Evolutionary conservation across 495 filamentous ascomycete genomes (phyloP), one percentile per base, ranked within the genome.

Genomic region (Aspergillus diversus): DNA sequence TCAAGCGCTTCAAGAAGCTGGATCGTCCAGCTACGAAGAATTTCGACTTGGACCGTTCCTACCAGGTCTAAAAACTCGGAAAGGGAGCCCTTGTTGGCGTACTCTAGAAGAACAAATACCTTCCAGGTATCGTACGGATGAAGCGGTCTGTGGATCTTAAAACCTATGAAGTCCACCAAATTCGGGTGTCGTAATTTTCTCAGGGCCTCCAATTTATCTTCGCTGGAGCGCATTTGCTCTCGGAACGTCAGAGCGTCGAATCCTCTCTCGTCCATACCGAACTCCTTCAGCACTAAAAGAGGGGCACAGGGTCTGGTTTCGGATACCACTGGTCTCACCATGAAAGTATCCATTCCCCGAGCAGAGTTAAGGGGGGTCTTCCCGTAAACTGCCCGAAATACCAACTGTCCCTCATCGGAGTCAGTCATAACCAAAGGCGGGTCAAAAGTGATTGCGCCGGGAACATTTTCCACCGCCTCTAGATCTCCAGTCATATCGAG

Each of bases 1-100:
- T 93, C 91, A 33, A 98, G 81, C 0, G 87, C 95, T 73, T 97
- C 91, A 32, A 99, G 86, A n/a, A 99, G 80, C 65, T 94, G 90
- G 51, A 92, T 88, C 48, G 91, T 92, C 91, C 92, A 97, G 55
- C 90, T 84, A 51, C 92, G 87, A 42, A 90, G 86, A 66, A 87
- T 91, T 63, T 84, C 85, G 39, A 89, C 82, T 33, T 87, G 84
- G 47, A 97, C 75, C n/a, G 83, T 83, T 34, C 88, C 90, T 33
- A 91, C 85, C 54, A 93, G 82, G 42, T 92, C 89, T 53, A 99
- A 80, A 15, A 95, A 79, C 55, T 97, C 92, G 4, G 87, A 83
- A 3, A 99, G 77, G 1, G 95, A 90, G 0, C 93, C 92, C 72
- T 90, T 93, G 35, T 90, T 88, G 2, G 90, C 88, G 65, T 90